A percentile compares a stretch with the other conserved stretches of the same genome.
These are phyloP conservation scores for Chlorokybus atmophyticus DNA, from an alignment of 139 green algal species.

Conservation along the genomic window DNA sequence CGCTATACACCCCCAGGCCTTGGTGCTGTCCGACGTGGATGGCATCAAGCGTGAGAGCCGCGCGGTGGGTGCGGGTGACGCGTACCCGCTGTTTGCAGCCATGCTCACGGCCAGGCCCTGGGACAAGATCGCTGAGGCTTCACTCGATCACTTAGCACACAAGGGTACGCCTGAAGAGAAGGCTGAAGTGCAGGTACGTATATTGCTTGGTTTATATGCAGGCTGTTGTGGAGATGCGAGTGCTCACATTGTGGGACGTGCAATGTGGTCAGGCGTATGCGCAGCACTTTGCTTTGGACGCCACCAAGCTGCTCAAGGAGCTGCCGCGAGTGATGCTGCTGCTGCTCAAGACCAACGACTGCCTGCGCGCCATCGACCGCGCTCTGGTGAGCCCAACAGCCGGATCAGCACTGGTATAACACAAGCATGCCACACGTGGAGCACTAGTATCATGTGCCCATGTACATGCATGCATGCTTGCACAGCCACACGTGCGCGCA, in stretches of 20 bases:
- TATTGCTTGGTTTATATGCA: too few species aligned
- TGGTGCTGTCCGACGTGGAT: slow-evolving; percentile 64
- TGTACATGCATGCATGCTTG: too few species aligned
- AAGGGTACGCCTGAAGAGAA: slow-evolving; percentile 19
- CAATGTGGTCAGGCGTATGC: slow-evolving; percentile 47
- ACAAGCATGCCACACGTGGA: too few species aligned
- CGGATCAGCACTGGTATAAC: too few species aligned
- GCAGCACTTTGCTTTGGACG: too few species aligned
- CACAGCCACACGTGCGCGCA: too few species aligned
- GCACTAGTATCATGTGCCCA: too few species aligned
- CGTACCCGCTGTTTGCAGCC: slow-evolving; percentile 61
- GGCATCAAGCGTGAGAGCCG: slow-evolving; percentile 48
- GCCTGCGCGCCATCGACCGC: slow-evolving; percentile 59
- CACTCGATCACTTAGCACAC: slow-evolving; percentile 42
- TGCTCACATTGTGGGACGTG: too few species aligned
- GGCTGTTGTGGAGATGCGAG: too few species aligned
- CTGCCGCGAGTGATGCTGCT: slow-evolving; percentile 76
- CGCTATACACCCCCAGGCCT: too few species aligned
- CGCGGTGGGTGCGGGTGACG: slow-evolving; percentile 68
- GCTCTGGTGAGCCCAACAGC: slow-evolving; percentile 42
- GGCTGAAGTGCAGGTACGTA: slow-evolving; percentile 16
- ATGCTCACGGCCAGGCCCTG: slow-evolving; percentile 78
- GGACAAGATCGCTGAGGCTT: slow-evolving; percentile 45
- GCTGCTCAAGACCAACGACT: slow-evolving; percentile 93
- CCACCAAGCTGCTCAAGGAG: slow-evolving; percentile 49